phyloP scores from a whole-genome alignment of 306 rosid species.

The Lathyrus oleraceus region DNA sequence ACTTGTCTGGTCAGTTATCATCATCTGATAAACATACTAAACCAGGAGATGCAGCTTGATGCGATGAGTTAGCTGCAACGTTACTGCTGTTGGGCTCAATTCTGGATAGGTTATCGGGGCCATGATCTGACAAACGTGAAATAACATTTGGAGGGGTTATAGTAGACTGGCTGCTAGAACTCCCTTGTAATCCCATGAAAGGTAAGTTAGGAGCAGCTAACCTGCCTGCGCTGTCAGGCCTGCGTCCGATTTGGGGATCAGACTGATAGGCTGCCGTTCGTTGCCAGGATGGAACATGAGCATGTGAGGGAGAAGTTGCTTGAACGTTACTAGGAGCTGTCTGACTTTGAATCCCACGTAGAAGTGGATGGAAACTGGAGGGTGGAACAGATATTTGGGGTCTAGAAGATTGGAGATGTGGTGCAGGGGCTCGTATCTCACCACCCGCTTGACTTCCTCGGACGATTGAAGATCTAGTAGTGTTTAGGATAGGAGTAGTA shows the following conservation, averaged over 20 bases:
- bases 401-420: conserved; percentile 67
- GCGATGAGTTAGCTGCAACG: conserved; percentile 31
- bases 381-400: conserved; percentile 40
- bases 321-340: conserved; percentile 33
- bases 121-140: conserved; percentile 23
- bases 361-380: conserved; percentile 32
- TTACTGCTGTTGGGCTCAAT: conserved; percentile 17
- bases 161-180: conserved; percentile 40
- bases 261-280: conserved; percentile 33
- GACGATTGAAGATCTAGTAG: conserved; percentile 44
- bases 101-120: conserved; percentile 21
- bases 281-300: conserved; percentile 39
- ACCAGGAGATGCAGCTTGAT: conserved; percentile 28
- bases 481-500: conserved; percentile 35
- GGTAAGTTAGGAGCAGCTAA: conserved; percentile 35
- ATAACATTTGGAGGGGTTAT: conserved; percentile 24
- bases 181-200: conserved; percentile 32
- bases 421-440: conserved; percentile 66
- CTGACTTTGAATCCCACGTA: conserved; percentile 31
- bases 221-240: conserved; percentile 30
- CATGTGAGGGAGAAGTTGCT: conserved; percentile 31
- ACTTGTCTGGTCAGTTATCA: conserved; percentile 50
- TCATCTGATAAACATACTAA: conserved; percentile 72
- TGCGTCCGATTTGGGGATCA: conserved; percentile 31
- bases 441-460: conserved; percentile 47